Base-by-base conservation (phyloP, 768 basidiomycete species). In the Chalciporus chontae region DNA sequence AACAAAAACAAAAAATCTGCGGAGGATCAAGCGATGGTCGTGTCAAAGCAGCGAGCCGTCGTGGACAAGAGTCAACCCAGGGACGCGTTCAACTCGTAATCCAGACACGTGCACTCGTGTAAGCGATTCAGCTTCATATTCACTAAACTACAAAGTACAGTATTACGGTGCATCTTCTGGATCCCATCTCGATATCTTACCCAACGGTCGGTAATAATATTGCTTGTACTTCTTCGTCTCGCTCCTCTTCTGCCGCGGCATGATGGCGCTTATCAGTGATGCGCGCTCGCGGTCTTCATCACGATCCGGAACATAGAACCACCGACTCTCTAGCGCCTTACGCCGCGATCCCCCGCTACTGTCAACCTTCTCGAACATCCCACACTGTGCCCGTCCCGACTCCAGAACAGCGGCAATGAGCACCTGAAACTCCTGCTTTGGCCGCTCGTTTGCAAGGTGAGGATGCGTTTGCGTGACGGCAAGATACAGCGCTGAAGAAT, bases 141-240 rank as follows among this genome's bases (percentile, higher is more conserved):
- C 31, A 11, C 13, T 60, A 57, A 43, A 50, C 50, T 50, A 45
- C 36, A 27, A 38, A 26, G 8, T 19, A 47, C 48, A n/a, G n/a
- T n/a, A 39, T 54, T 59, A 67, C 2, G 59, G 57, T 2, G 66
- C 83, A 53, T 88, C 86, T 61, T 89, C 86, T 2, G 78, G 72
- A 65, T 89, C 85, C 86, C 86, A 89, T 58, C 80, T 71, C 39
- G 80, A 78, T 19, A 85, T 81, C 69, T 85, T 89, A 26, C 71
- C 83, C 52, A 90, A 67, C 8, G 88, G 88, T 24, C 76, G 75
- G 70, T 83, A 90, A 68, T 90, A 91, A 69, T 91, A 91, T 64
- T 88, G 85, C 66, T 90, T 90, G 53, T 84, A 86, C 69, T 88
- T 85, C 76, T 85, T 89, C 64, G 87, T 90, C 68, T 81, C 85